These are phyloP conservation scores for Drechslerella dactyloides DNA, from an alignment of 2,329 filamentous ascomycete genomes.

Conservation along the genomic window DNA sequence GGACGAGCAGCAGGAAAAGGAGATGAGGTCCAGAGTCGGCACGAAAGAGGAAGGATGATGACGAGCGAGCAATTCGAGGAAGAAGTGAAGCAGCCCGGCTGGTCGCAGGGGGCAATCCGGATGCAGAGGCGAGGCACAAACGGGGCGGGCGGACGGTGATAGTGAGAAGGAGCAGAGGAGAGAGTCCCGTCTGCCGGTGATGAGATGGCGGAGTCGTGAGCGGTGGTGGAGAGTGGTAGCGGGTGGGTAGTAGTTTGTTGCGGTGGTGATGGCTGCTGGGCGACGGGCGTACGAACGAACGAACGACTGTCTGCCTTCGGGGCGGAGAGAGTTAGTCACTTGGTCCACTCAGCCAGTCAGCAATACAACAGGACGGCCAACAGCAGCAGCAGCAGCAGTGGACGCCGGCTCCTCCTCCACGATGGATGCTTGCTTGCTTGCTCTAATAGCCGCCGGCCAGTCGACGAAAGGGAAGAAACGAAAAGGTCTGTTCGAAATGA, in stretches of 20 bases:
- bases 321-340: slow-evolving; percentile 20
- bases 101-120: not conserved
- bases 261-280: not conserved
- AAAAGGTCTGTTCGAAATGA: too few species aligned
- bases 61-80: slow-evolving; percentile 11
- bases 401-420: not conserved
- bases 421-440: too few species aligned
- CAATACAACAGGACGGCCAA: slow-evolving; percentile 20
- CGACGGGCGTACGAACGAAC: not conserved
- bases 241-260: not conserved
- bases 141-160: not conserved
- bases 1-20: not conserved
- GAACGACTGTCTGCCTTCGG: too few species aligned
- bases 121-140: too few species aligned
- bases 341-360: not conserved
- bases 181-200: not conserved
- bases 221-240: slow-evolving; percentile 3
- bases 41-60: slow-evolving; percentile 24
- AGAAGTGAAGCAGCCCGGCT: slow-evolving; percentile 5
- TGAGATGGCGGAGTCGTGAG: not conserved
- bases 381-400: too few species aligned
- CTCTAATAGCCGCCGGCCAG: too few species aligned
- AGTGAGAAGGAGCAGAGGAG: not conserved
- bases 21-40: slow-evolving; percentile 7
- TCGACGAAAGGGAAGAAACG: too few species aligned